phyloP scores from a whole-genome alignment of 768 basidiomycete genomes.

The Lentinula guzmanii region DNA sequence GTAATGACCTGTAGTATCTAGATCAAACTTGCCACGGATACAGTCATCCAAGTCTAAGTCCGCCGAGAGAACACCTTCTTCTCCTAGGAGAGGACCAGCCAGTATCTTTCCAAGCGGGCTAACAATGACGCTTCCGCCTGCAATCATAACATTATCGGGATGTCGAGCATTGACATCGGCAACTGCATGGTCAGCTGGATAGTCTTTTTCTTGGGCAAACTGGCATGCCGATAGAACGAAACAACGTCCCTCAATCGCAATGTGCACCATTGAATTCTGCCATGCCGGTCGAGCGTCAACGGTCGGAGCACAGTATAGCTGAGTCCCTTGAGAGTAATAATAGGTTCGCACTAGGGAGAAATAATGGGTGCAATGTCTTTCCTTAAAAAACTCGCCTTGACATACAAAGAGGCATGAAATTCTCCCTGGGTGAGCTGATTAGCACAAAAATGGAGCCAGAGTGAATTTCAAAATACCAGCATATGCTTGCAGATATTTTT shows the following conservation, averaged over 20 bases:
- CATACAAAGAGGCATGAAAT: conserved; percentile 61
- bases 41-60: conserved; percentile 56
- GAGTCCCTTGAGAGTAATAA: conserved; percentile 54
- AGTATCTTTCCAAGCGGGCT: conserved; percentile 51
- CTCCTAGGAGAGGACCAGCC: conserved; percentile 49
- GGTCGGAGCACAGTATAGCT: conserved; percentile 63
- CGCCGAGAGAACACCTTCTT: conserved; percentile 50
- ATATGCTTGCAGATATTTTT: conserved; percentile 52
- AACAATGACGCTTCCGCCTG: conserved; percentile 57
- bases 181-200: conserved; percentile 41
- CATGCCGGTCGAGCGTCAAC: conserved; percentile 54
- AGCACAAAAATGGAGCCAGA: not conserved
- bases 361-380: not conserved
- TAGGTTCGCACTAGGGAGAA: conserved; percentile 40
- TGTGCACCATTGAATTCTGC: conserved; percentile 54
- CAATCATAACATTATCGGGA: conserved; percentile 49
- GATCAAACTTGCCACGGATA: conserved; percentile 52
- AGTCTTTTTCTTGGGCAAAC: conserved; percentile 49
- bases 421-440: conserved; percentile 42
- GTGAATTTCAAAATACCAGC: conserved; percentile 36
- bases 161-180: conserved; percentile 27
- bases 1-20: conserved; percentile 61
- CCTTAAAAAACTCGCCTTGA: conserved; percentile 2
- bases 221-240: conserved; percentile 64
- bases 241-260: conserved; percentile 64